Conservation (phyloP, 768 basidiomycete species). For the Lentinula aciculospora region DNA sequence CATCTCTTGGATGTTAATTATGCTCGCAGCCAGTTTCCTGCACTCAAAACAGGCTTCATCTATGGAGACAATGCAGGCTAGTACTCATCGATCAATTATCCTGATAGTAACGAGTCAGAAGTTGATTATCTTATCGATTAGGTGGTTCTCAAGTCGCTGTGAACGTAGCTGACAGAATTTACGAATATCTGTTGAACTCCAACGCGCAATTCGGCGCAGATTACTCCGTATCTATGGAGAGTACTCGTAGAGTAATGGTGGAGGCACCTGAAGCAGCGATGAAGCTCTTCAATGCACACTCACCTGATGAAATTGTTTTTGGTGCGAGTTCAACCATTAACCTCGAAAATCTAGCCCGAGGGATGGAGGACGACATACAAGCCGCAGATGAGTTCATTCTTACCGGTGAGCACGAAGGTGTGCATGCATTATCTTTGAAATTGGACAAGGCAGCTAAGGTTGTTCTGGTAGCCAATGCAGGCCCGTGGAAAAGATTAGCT, state of each 20-base stretch:
- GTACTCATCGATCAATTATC: not conserved
- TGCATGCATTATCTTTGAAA: slow-evolving; percentile 7
- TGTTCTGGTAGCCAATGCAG: slow-evolving; percentile 52
- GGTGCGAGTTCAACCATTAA: slow-evolving; percentile 64
- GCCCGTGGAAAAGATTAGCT: slow-evolving; percentile 75
- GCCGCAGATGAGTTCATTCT: slow-evolving; percentile 70
- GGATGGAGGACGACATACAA: slow-evolving; percentile 48
- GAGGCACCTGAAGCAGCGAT: slow-evolving; percentile 48
- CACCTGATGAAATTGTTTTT: slow-evolving; percentile 58
- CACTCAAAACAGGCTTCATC: slow-evolving; percentile 35
- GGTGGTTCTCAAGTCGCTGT: slow-evolving; percentile 52
- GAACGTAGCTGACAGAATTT: slow-evolving; percentile 51
- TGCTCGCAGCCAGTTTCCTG: slow-evolving; percentile 39
- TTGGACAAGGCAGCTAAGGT: not conserved
- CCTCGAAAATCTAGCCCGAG: slow-evolving; percentile 62
- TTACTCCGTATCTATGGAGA: slow-evolving; percentile 51
- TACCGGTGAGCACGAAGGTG: slow-evolving; percentile 79
- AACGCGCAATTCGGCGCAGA: slow-evolving; percentile 74
- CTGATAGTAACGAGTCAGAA: no score
- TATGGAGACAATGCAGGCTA: slow-evolving; percentile 44
- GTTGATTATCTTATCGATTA: not conserved
- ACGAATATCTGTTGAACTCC: slow-evolving; percentile 63
- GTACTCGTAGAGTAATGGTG: slow-evolving; percentile 41
- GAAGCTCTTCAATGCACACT: slow-evolving; percentile 60
- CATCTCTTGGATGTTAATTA: slow-evolving; percentile 24